Percentiles rank a stretch among this genome's conserved stretches.
phyloP scores from a whole-genome alignment of 1,139 yeast genomes.

The Hansenula lynferdii region DNA sequence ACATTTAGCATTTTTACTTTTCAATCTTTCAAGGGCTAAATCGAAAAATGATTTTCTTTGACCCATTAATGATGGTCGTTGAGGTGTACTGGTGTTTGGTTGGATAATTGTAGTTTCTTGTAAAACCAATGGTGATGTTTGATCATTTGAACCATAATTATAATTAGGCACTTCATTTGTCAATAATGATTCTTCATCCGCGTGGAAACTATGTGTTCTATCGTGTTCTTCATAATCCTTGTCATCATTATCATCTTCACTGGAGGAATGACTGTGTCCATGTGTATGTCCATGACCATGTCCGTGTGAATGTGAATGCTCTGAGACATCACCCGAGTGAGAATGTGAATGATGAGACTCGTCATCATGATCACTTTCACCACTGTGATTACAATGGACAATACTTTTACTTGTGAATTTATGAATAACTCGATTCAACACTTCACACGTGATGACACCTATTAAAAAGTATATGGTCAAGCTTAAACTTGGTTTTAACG shows the following conservation, averaged over 20 bases:
- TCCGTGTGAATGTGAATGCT: slow-evolving; percentile 11
- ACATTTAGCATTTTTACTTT: slow-evolving; percentile 3
- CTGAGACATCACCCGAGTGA: slow-evolving; percentile 15
- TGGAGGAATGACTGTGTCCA: slow-evolving; percentile 7
- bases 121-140: slow-evolving; percentile 13
- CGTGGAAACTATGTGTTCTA: slow-evolving; percentile 9
- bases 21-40: background rate
- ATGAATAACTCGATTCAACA: slow-evolving; percentile 63
- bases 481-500: slow-evolving; percentile 24
- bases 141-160: slow-evolving; percentile 5
- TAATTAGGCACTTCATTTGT: background rate
- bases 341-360: slow-evolving; percentile 11
- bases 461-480: slow-evolving; percentile 41
- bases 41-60: slow-evolving; percentile 2
- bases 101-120: slow-evolving; percentile 1
- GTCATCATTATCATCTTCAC: slow-evolving; percentile 8
- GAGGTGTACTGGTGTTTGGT: slow-evolving; percentile 1
- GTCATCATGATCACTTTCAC: slow-evolving; percentile 22
- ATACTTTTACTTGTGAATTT: slow-evolving; percentile 74
- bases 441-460: slow-evolving; percentile 59
- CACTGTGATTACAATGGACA: slow-evolving; percentile 77
- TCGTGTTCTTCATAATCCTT: slow-evolving; percentile 13
- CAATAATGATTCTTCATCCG: slow-evolving; percentile 8
- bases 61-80: background rate
- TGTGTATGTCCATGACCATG: slow-evolving; percentile 11